Evolutionary conservation across 495 filamentous ascomycete genomes (phyloP), one percentile per base, ranked within the genome.

Genomic region (Penicillium dipodomyicola): DNA sequence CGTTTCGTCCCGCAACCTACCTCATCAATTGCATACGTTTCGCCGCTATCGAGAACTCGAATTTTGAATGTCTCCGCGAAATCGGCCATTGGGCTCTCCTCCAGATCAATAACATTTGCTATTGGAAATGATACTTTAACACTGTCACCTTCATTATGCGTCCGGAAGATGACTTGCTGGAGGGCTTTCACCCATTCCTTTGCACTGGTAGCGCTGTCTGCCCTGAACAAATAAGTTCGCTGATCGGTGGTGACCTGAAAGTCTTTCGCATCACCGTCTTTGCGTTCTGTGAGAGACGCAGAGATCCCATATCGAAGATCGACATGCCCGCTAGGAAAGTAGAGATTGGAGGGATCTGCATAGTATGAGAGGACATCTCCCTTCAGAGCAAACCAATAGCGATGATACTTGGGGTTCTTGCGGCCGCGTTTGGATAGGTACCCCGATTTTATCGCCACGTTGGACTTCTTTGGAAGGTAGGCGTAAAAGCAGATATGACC

Each of bases 131-230:
- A 93, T 19, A 98, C 92, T 74, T 98, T 98, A 67, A 98, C 90
- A 65, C 92, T 96, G 63, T 97, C 92, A 8, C 94, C 92, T 49
- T 96, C 95, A 64, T 98, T 98, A 71, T 93, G 91, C 0, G 92
- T 92, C 49, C 92, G 82, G 64, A 97, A 97, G 42, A 98, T 97
- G 54, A 96, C 91, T 52, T 93, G 88, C 61, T 96, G 94, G 22
- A 98, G 77, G 39, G 89, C 82, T 69, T 94, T 95, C 40, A 97
- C 93, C 94, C 94, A 98, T 78, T 97, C 95, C 67, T 92, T 96
- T 6, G 94, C 94, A 71, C 88, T 96, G 32, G 86, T 75, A 17
- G 83, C 77, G 63, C 91, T 97, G 64, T 98, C 95, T 23, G 95
- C 94, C 64, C 85, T 83, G 75, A 98, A 96, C 63, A 89, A 81